Evolutionary conservation across 371 early-diverging fungal species (phyloP).

Genomic region (Actinomortierella ambigua): DNA sequence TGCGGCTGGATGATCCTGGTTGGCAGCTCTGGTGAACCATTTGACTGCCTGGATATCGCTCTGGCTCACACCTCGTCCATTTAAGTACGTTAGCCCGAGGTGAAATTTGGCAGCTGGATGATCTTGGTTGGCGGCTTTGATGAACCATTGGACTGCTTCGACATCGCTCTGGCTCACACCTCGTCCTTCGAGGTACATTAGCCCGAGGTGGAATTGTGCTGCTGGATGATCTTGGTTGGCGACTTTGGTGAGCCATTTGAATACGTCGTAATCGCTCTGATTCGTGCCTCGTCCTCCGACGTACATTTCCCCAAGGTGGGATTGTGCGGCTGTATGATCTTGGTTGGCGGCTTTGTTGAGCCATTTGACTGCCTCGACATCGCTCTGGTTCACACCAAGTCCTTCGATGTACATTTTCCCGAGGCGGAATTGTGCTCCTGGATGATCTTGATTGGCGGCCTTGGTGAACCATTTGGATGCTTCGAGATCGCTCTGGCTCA

Average conservation of each 20-base stretch:
- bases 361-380: slow-evolving; percentile 69
- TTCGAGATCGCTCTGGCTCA: slow-evolving; percentile 58
- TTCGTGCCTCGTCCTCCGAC: slow-evolving; percentile 75
- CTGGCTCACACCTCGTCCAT: too few species aligned
- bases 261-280: slow-evolving; percentile 56
- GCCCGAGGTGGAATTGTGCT: too few species aligned
- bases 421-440: slow-evolving; percentile 78
- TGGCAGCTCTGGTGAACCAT: too few species aligned
- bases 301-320: slow-evolving; percentile 86
- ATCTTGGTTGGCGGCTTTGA: too few species aligned
- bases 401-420: slow-evolving; percentile 83
- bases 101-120: too few species aligned
- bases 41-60: too few species aligned
- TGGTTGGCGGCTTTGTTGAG: slow-evolving; percentile 78
- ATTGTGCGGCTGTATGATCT: slow-evolving; percentile 86
- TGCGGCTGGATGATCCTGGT: too few species aligned
- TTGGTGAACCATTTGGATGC: slow-evolving; percentile 74
- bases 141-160: too few species aligned
- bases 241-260: slow-evolving; percentile 56
- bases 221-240: too few species aligned
- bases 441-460: slow-evolving; percentile 72
- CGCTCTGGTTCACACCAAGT: slow-evolving; percentile 64
- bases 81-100: too few species aligned
- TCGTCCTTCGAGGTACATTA: too few species aligned
- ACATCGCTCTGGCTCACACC: too few species aligned